Percentiles rank a stretch among this genome's conserved stretches.
phyloP scores from a whole-genome alignment of 148 eudicot species.

The Heliamphora exappendiculata region DNA sequence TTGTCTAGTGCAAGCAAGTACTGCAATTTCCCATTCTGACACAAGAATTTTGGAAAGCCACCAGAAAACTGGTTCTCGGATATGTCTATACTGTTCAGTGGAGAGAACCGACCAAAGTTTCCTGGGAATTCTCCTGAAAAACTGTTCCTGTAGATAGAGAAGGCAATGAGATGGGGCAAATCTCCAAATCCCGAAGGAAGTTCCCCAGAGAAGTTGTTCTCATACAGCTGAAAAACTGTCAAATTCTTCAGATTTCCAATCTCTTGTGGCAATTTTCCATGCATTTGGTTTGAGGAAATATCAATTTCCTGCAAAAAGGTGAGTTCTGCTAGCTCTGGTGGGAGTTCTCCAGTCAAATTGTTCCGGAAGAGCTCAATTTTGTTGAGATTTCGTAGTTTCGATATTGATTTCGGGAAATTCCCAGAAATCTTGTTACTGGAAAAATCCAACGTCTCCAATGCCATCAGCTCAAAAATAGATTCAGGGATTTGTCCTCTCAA shows the following conservation, averaged over 20 bases:
- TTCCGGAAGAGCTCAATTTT: slow-evolving; percentile 76
- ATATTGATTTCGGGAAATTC: slow-evolving; percentile 42
- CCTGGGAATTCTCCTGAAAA: slow-evolving; percentile 67
- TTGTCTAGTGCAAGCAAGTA: slow-evolving; percentile 69
- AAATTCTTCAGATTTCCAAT: slow-evolving; percentile 60
- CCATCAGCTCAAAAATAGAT: slow-evolving; percentile 47
- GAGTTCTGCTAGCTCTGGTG: slow-evolving; percentile 50
- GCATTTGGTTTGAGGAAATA: slow-evolving; percentile 65
- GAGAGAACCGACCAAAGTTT: slow-evolving; percentile 65
- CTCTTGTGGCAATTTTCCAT: slow-evolving; percentile 59
- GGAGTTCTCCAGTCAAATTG: slow-evolving; percentile 71
- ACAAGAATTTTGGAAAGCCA: slow-evolving; percentile 65
- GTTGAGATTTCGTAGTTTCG: slow-evolving; percentile 35
- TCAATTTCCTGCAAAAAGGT: slow-evolving; percentile 67
- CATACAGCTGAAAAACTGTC: slow-evolving; percentile 55
- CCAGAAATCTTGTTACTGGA: slow-evolving; percentile 60
- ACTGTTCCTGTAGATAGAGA: slow-evolving; percentile 61
- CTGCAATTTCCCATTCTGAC: slow-evolving; percentile 38
- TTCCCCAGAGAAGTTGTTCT: slow-evolving; percentile 67
- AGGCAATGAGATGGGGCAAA: slow-evolving; percentile 37
- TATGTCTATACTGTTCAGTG: slow-evolving; percentile 59
- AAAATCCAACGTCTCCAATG: slow-evolving; percentile 57
- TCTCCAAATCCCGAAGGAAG: slow-evolving; percentile 78
- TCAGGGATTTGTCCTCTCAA: slow-evolving; percentile 71
- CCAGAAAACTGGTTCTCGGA: slow-evolving; percentile 81